phyloP scores from a whole-genome alignment of 2,329 filamentous ascomycete species.

The Cadophora luteo-olivacea region DNA sequence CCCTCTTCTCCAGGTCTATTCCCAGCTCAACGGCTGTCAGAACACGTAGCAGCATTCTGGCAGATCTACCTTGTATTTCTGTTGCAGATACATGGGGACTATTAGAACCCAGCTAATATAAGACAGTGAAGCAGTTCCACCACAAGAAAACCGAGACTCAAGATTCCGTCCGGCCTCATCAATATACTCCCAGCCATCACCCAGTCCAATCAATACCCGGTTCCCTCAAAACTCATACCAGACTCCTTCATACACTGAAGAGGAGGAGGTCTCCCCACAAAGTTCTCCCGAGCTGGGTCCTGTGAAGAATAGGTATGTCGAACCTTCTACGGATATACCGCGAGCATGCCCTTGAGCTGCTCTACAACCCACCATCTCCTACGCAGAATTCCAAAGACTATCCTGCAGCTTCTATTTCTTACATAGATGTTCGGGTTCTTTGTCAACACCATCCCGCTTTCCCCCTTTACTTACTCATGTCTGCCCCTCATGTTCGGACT shows the following conservation, averaged over 20 bases:
- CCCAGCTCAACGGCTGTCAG: slow-evolving; percentile 36
- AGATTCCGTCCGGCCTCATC: slow-evolving; percentile 62
- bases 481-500: slow-evolving; percentile 23
- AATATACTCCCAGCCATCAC: slow-evolving; percentile 64
- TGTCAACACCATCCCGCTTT: slow-evolving; percentile 31
- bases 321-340: slow-evolving; percentile 26
- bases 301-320: slow-evolving; percentile 37
- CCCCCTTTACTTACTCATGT: slow-evolving; percentile 35
- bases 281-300: slow-evolving; percentile 48
- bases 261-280: slow-evolving; percentile 51
- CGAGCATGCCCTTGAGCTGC: slow-evolving; percentile 30
- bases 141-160: slow-evolving; percentile 37
- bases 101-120: slow-evolving; percentile 31
- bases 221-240: slow-evolving; percentile 41
- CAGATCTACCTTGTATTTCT: slow-evolving; percentile 14
- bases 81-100: slow-evolving; percentile 21
- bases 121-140: slow-evolving; percentile 32
- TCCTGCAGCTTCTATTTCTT: slow-evolving; percentile 16
- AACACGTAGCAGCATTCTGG: slow-evolving; percentile 9
- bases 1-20: slow-evolving; percentile 14
- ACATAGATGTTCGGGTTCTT: slow-evolving; percentile 29
- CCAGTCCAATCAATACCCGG: slow-evolving; percentile 38
- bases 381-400: slow-evolving; percentile 4
- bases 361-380: slow-evolving; percentile 19
- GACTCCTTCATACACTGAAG: slow-evolving; percentile 32